Base-by-base conservation (phyloP, 352 stramenopile species). In the Phytophthora sp. region DNA sequence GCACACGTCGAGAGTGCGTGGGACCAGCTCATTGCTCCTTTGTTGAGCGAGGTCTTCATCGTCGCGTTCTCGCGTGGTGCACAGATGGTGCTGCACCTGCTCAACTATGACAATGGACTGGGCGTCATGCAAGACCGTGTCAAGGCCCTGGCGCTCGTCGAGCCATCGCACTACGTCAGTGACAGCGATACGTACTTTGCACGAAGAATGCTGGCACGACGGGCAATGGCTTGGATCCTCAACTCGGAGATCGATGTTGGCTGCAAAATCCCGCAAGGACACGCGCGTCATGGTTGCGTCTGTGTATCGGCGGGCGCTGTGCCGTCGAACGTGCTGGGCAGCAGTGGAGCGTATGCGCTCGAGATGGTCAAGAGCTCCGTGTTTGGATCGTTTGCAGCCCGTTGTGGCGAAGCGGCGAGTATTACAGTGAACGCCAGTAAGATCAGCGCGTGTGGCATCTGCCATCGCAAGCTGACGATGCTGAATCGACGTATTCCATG, bases 321-420 rank as follows among this genome's bases (percentile, higher is more conserved):
- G 29, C 86, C 86, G 5, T 75, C 78, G 4, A 88, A 86, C 55
- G 84, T 89, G 16, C 64, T 77, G 23, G 82, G 84, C 5, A 91
- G 80, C 57, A 93, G 84, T 41, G 86, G 84, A 54, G 84, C 83
- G 0, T 95, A 87, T 70, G 86, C 86, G 8, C 58, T 95, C 3
- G 83, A 93, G 57, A 91, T 93, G 66, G 86, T 95, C 67, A 90
- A 90, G 79, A 91, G 76, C 57, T 91, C 84, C 2, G 84, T 95
- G 16, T 95, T 93, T 70, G 85, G 86, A 18, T 91, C 84, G 6
- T 91, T 95, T 45, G 84, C 86, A 0, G 86, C 86, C 3, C 78
- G 86, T 18, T 79, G 77, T 29, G 86, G 84, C 15, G 83, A 95
- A 52, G 79, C 79, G 0, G 76, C 80, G 2, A 82, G 80, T 2